Evolutionary conservation across 2,329 filamentous ascomycete species (phyloP), one percentile per base, ranked within the genome.

Genomic region (Aspergillus piperis): DNA sequence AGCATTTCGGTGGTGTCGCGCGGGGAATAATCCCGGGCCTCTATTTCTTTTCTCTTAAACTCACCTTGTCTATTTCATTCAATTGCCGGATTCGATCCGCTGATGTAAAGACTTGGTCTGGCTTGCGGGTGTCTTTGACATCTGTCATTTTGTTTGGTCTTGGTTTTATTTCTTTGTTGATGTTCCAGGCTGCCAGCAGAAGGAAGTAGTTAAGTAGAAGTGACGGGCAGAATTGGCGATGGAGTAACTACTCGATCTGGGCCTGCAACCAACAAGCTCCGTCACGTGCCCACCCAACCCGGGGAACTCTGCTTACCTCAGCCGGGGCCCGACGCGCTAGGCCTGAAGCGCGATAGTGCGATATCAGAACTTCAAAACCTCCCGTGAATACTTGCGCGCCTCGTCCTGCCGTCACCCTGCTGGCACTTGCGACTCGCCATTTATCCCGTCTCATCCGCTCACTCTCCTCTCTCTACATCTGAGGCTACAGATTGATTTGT

Each of bases 21-120:
- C 44, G 36, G 50, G 47, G 25, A 41, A 30, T 52, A 41, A 17
- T 15, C 32, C 39, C 39, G 36, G 32, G 19, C 38, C 39, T 51
- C 32, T 42, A 23, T 10, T 42, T 55, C 38, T 54, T 44, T 39
- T n/a, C 19, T 60, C 38, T 27, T 27, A 6, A 17, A 55, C 60
- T 41, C 71, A 88, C 87, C 70, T 85, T 85, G 77, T 96, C 92
- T 68, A 96, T 90, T 44, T 88, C 86, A 67, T 88, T 89, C 58
- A 96, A 85, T 70, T 96, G 91, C 59, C 88, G 82, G 65, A 96
- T 92, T 65, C 90, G 90, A 73, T 96, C 90, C 42, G 89, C 84
- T 36, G 89, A 84, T 8, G 87, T 90, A 66, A 93, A 90, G n/a
- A 68, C 70, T 44, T 72, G 65, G 55, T 73, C 66, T 7, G 70